phyloP scores from a whole-genome alignment of 1,284 basidiomycete genomes.

The Microbotryum saponariae region DNA sequence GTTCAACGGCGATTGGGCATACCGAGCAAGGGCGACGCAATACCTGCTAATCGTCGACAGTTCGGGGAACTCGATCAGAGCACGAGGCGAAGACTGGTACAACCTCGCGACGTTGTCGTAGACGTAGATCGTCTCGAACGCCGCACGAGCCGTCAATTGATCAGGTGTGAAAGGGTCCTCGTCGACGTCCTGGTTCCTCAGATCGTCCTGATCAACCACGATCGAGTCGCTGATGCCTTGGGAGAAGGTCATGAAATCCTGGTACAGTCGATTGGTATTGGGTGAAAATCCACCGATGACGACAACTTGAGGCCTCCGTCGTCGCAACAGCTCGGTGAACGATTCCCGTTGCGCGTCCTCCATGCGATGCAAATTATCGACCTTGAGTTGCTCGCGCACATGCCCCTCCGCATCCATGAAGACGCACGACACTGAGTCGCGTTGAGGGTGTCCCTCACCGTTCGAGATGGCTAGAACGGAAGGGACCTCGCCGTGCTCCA shows the following conservation, averaged over 20 bases:
- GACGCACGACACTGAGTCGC: constrained; percentile 77
- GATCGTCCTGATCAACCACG: constrained; percentile 32
- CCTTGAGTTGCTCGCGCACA: constrained; percentile 74
- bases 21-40: constrained; percentile 88
- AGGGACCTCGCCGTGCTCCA: constrained; percentile 26
- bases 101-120: constrained; percentile 88
- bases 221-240: constrained; percentile 46
- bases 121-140: constrained; percentile 60
- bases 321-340: constrained; percentile 71
- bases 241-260: constrained; percentile 53
- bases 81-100: constrained; percentile 84
- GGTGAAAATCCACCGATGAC: constrained; percentile 65
- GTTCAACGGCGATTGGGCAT: constrained; percentile 86
- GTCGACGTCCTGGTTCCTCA: constrained; percentile 16
- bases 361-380: constrained; percentile 61
- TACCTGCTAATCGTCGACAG: constrained; percentile 76
- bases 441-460: constrained; percentile 86
- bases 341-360: constrained; percentile 48
- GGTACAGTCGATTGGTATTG: constrained; percentile 25
- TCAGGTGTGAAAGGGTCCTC: constrained; percentile 22
- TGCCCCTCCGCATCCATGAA: constrained; percentile 82
- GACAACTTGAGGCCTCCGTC: constrained; percentile 77
- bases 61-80: constrained; percentile 74
- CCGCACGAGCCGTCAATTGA: constrained; percentile 5
- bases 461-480: constrained; percentile 88